These are phyloP conservation scores for Glycyrrhiza uralensis DNA, from an alignment of 306 rosid genomes.

Conservation along the genomic window DNA sequence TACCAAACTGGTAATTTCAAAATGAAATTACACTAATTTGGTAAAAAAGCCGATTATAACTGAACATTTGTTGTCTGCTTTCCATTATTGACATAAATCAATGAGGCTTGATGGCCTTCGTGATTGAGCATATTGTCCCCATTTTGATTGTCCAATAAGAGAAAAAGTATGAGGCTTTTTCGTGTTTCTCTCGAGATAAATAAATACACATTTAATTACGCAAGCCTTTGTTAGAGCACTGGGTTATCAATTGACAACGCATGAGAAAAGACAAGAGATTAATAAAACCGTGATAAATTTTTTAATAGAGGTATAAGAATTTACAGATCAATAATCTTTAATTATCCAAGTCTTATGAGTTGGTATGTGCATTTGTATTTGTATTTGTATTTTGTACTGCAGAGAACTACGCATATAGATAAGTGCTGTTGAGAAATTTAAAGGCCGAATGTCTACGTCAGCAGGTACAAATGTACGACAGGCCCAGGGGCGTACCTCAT, in stretches of 20 bases:
- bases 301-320: no score
- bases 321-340: no score
- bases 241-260: no score
- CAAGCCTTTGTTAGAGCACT: no score
- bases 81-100: conserved; percentile 9
- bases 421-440: not conserved
- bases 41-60: no score
- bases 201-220: not conserved
- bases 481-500: conserved; percentile 20
- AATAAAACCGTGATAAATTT: no score
- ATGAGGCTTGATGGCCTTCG: not conserved
- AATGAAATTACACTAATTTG: no score
- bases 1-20: no score
- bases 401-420: no score
- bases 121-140: conserved; percentile 9
- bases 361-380: not conserved
- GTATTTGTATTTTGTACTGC: not conserved
- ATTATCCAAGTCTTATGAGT: not conserved
- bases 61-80: not conserved
- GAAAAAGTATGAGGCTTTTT: not conserved
- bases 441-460: conserved; percentile 20
- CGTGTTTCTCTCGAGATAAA: no score
- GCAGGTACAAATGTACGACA: conserved; percentile 12
- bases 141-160: not conserved
- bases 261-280: no score